Base-by-base conservation (phyloP, 2,329 filamentous ascomycete genomes). In the Celoporthe dispersa region DNA sequence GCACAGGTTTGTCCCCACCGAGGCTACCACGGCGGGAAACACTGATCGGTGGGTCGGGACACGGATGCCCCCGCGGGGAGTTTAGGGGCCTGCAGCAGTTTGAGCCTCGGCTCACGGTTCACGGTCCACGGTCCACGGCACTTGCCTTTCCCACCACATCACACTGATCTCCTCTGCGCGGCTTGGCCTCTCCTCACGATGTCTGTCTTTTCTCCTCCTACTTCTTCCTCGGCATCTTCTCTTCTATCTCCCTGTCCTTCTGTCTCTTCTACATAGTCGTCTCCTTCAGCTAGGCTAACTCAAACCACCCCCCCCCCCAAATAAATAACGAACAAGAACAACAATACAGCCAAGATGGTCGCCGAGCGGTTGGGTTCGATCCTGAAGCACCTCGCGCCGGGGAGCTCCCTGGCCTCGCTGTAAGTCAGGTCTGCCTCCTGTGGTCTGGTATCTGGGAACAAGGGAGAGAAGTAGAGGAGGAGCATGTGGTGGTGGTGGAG, bases 291-390 rank as follows among this genome's bases (percentile, higher is more conserved):
- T 35, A n/a, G 25, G 22, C 64, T 65, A n/a, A 33, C 7, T 39
- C 11, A 39, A 12, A 11, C 4, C 4, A n/a, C n/a, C n/a, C n/a
- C n/a, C n/a, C n/a, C n/a, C n/a, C n/a, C n/a, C n/a, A n/a, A n/a
- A n/a, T n/a, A 39, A 39, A 11, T 9, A 9, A 9, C 37, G 6
- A 39, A 39, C 11, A 28, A 48, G n/a, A 3, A n/a, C 55, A 22
- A 14, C 16, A 64, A 22, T 16, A 22, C 64, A 33, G 3, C 64
- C 80, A 85, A 75, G 76, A 96, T 95, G 93, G 91, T 93, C 75
- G 87, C 90, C 73, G 93, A 97, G 85, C 90, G 94, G 82, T 90
- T 98, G 75, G 92, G 89, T 77, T 94, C 92, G 74, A 92, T 98
- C 77, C 87, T 97, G 77, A 94, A 91, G 83, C 94, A 98, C 81